Evolutionary conservation across 768 basidiomycete species (phyloP), one percentile per base, ranked within the genome.

Genomic region (Lactifluus subvellereus): DNA sequence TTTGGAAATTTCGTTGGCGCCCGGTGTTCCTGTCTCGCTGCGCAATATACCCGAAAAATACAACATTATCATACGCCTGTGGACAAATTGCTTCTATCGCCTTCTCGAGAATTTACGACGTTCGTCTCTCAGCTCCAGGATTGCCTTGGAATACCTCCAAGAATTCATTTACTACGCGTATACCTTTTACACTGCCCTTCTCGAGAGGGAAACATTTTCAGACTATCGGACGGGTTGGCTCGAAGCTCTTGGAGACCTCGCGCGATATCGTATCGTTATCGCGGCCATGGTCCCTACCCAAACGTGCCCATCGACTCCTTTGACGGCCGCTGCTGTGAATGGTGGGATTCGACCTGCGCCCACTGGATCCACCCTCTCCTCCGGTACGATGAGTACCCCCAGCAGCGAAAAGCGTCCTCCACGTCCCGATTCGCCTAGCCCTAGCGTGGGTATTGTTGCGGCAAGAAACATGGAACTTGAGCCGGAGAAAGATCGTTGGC

Each of bases 141-240:
- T 87, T 57, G 91, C 94, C 4, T 80, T 95, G 32, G 97, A 99
- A 65, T 90, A 94, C 63, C 83, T 98, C 0, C 91, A 94, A 70
- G 94, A 94, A 65, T 95, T 94, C 68, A 92, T 97, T 48, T 93
- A 94, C 69, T 97, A 93, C 67, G 90, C 96, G 0, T 99, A 98
- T 75, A 86, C 86, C 0, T 96, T 95, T 70, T 98, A 98, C 76
- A 88, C 94, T 0, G 85, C 87, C 43, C 81, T 98, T 2, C 78
- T 94, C 54, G 96, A 98, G 70, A 89, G 97, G 71, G 84, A 82
- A 9, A 80, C 78, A 1, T 80, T 98, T 50, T 75, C 72, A 2
- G 72, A 76, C 7, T 97, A 93, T 78, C 85, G 87, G 62, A 77
- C 83, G 2, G 86, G 87, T 18, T 99, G 97, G 97, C 83, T 98